phyloP scores from a whole-genome alignment of 495 filamentous ascomycete genomes.

The Aspergillus conjunctus region DNA sequence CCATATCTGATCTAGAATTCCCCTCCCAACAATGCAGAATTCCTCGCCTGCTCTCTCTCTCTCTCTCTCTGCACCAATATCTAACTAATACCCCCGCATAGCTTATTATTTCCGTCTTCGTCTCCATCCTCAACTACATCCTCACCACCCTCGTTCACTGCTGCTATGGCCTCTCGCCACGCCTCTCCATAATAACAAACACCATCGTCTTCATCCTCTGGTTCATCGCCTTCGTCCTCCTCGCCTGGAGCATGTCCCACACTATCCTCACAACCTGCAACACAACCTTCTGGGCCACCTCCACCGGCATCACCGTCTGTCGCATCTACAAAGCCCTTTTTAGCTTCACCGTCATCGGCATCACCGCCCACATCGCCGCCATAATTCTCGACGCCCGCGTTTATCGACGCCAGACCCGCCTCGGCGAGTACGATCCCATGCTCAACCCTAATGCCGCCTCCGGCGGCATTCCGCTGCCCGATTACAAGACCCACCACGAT shows the following conservation, averaged over 20 bases:
- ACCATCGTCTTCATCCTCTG: conserved; percentile 55
- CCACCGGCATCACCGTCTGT: conserved; percentile 62
- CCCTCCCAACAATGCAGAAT: no score
- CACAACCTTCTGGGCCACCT: conserved; percentile 55
- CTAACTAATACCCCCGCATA: conserved; percentile 26
- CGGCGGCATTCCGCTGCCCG: conserved; percentile 19
- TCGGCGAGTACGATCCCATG: conserved; percentile 53
- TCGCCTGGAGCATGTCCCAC: conserved; percentile 58
- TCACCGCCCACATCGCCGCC: conserved; percentile 48
- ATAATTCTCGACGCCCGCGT: conserved; percentile 55
- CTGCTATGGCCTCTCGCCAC: conserved; percentile 57
- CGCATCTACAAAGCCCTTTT: conserved; percentile 67
- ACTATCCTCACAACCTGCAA: conserved; percentile 62
- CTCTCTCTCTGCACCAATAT: conserved; percentile 7
- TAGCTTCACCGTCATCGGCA: conserved; percentile 58
- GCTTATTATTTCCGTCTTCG: conserved; percentile 58
- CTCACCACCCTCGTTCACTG: conserved; percentile 59
- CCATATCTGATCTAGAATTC: no score
- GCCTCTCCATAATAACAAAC: conserved; percentile 57
- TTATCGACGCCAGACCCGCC: conserved; percentile 41
- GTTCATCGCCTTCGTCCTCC: conserved; percentile 56
- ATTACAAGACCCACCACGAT: conserved; percentile 38
- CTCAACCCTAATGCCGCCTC: conserved; percentile 19
- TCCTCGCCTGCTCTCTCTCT: background rate
- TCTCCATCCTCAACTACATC: conserved; percentile 55